These are phyloP conservation scores for Aciculosporium take DNA, from an alignment of 2,329 filamentous ascomycete genomes.

Conservation along the genomic window DNA sequence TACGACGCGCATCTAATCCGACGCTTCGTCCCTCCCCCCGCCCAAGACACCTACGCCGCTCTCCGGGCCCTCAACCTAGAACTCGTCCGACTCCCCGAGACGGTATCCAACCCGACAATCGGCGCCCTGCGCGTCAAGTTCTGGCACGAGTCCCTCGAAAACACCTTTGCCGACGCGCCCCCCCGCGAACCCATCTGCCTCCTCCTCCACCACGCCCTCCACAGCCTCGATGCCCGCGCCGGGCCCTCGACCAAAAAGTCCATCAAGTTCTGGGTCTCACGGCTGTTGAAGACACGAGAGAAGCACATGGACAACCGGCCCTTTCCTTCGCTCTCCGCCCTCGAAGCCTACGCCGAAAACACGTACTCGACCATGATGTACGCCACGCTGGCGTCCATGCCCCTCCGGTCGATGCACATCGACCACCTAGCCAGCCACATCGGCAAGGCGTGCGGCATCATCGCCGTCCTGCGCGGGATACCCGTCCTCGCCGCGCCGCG, in stretches of 20 bases:
- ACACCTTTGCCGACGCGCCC: slow-evolving; percentile 61
- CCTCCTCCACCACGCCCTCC: slow-evolving; percentile 59
- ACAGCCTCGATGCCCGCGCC: slow-evolving; percentile 37
- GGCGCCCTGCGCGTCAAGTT: slow-evolving; percentile 86
- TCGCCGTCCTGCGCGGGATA: slow-evolving; percentile 71
- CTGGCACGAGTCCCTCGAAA: slow-evolving; percentile 75
- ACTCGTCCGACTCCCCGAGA: slow-evolving; percentile 76
- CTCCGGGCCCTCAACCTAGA: slow-evolving; percentile 89
- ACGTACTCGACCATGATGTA: slow-evolving; percentile 92
- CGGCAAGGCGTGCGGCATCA: slow-evolving; percentile 84
- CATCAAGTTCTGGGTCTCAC: slow-evolving; percentile 58
- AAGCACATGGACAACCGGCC: slow-evolving; percentile 73
- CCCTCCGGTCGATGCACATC: slow-evolving; percentile 66
- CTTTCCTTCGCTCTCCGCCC: slow-evolving; percentile 53
- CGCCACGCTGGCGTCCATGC: slow-evolving; percentile 64
- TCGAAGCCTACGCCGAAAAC: slow-evolving; percentile 86
- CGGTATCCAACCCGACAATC: slow-evolving; percentile 75
- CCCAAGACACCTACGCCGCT: slow-evolving; percentile 74
- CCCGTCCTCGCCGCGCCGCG: slow-evolving; percentile 70
- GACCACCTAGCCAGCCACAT: slow-evolving; percentile 93
- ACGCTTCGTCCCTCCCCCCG: slow-evolving; percentile 63
- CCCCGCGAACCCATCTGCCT: slow-evolving; percentile 87
- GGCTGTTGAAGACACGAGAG: slow-evolving; percentile 69
- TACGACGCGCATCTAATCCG: slow-evolving; percentile 76
- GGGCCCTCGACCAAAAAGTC: slow-evolving; percentile 30